Evolutionary conservation across 495 filamentous ascomycete species (phyloP).

Genomic region (Penicillium mononematosum): DNA sequence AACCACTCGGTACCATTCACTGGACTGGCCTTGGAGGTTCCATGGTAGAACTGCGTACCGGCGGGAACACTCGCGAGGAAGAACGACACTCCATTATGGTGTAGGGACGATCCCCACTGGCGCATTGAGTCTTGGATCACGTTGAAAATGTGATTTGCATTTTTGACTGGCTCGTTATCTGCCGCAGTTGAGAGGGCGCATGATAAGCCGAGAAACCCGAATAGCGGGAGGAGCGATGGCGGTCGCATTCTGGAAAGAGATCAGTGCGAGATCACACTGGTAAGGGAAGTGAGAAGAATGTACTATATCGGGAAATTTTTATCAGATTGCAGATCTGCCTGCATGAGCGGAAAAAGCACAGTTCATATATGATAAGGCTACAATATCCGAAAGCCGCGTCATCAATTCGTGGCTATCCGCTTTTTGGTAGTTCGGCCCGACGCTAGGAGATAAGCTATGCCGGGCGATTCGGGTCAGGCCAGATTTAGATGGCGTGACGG

Average conservation of each 20-base stretch:
- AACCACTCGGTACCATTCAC: constrained; percentile 62
- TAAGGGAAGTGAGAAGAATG: too few relatives aligned
- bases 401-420: background rate
- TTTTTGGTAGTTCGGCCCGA: constrained; percentile 6
- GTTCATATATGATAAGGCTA: background rate
- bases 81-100: constrained; percentile 69
- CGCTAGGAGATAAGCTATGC: constrained; percentile 11
- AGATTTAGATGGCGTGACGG: background rate
- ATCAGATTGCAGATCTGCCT: constrained; percentile 2
- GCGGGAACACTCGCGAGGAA: constrained; percentile 58
- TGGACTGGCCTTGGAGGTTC: constrained; percentile 36
- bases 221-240: constrained; percentile 12
- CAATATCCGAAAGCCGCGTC: constrained; percentile 7
- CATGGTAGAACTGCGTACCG: constrained; percentile 64
- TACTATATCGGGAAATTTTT: background rate
- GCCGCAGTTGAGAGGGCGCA: background rate
- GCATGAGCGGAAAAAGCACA: background rate
- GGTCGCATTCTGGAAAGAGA: constrained; percentile 14
- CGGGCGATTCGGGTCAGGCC: background rate
- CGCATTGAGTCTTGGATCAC: constrained; percentile 64
- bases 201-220: constrained; percentile 14
- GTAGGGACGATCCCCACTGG: constrained; percentile 65
- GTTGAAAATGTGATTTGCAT: constrained; percentile 66
- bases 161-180: constrained; percentile 18
- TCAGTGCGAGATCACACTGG: too few relatives aligned